phyloP scores from a whole-genome alignment of 129 eudicot genomes.

The Dittrichia graveolens region DNA sequence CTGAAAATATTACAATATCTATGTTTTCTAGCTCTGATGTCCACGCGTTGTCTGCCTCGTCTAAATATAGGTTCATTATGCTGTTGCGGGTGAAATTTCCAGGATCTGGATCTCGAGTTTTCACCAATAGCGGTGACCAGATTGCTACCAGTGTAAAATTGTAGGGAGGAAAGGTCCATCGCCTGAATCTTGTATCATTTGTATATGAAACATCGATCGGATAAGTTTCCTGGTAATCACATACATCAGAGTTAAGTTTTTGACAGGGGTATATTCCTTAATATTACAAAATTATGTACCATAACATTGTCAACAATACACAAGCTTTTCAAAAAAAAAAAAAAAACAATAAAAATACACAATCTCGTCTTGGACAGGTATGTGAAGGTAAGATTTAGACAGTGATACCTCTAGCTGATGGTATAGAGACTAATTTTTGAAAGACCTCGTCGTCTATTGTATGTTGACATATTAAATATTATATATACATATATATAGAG shows the following conservation, averaged over 20 bases:
- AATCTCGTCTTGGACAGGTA: too few relatives aligned
- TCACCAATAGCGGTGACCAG: conserved; percentile 61
- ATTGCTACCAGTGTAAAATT: conserved; percentile 51
- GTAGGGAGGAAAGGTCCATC: conserved; percentile 49
- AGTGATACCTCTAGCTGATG: too few relatives aligned
- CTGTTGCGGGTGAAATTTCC: conserved; percentile 33
- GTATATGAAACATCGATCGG: conserved; percentile 39
- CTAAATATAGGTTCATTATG: conserved; percentile 50
- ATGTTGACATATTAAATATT: too few relatives aligned
- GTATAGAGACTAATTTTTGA: too few relatives aligned
- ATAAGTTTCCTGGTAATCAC: conserved; percentile 41
- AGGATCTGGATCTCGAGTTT: conserved; percentile 35
- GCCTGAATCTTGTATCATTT: conserved; percentile 51
- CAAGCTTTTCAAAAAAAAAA: too few relatives aligned
- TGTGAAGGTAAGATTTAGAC: too few relatives aligned
- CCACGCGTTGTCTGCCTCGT: conserved; percentile 58
- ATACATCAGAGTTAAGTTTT: background rate
- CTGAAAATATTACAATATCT: conserved; percentile 49
- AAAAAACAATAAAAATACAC: too few relatives aligned
- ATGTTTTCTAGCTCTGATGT: conserved; percentile 37
- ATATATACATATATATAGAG: too few relatives aligned
- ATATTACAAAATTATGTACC: background rate
- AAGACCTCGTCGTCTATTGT: too few relatives aligned
- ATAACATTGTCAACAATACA: too few relatives aligned
- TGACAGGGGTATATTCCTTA: background rate